Conservation (phyloP, 306 rosid genomes). For the Quercus ilex region DNA sequence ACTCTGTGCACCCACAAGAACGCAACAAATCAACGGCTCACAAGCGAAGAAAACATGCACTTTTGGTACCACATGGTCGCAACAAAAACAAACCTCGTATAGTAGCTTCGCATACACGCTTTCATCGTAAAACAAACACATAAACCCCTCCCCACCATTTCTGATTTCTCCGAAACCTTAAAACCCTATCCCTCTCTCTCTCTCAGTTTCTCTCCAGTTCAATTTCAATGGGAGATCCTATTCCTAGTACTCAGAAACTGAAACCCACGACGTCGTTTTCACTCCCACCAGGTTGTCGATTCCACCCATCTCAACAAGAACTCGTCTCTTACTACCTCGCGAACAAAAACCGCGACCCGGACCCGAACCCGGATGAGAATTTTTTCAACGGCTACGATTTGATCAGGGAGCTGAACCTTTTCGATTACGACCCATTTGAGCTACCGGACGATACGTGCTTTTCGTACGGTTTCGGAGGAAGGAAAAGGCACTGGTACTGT, state of each 20-base stretch:
- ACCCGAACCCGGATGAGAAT: neutral
- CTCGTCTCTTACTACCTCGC: constrained; percentile 49
- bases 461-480: constrained; percentile 45
- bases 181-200: no score
- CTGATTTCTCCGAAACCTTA: no score
- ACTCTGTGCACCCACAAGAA: no score
- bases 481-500: constrained; percentile 59
- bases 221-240: constrained; percentile 36
- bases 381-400: constrained; percentile 28
- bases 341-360: constrained; percentile 28
- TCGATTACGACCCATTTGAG: constrained; percentile 42
- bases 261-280: constrained; percentile 13
- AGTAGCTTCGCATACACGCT: no score
- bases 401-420: constrained; percentile 52
- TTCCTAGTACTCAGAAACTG: neutral
- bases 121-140: no score
- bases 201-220: neutral
- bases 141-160: no score
- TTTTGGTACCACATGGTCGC: neutral
- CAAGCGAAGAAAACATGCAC: neutral
- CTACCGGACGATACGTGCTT: constrained; percentile 47
- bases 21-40: neutral
- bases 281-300: constrained; percentile 57
- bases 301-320: constrained; percentile 62
- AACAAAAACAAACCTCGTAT: no score